Conservation (phyloP, 495 filamentous ascomycete species). For the Gamarada debralockiae region DNA sequence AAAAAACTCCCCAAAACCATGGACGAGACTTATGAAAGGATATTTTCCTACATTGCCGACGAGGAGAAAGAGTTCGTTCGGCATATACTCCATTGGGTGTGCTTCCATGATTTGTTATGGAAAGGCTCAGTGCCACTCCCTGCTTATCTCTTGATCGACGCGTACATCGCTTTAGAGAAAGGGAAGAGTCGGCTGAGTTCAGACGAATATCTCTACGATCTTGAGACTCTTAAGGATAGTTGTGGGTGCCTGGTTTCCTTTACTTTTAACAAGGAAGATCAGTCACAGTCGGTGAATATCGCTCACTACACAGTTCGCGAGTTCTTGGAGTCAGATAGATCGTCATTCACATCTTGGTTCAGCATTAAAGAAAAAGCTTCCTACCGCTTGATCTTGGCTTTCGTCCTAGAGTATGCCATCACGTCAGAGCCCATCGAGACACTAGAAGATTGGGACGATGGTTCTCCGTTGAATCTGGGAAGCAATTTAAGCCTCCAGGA, state of each 20-base stretch:
- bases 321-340: slow-evolving; percentile 3
- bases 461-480: slow-evolving; percentile 1
- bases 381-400: not conserved
- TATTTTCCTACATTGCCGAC: slow-evolving; percentile 13
- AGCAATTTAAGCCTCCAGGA: not conserved
- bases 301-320: slow-evolving; percentile 3
- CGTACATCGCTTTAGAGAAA: slow-evolving; percentile 1
- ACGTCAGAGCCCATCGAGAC: slow-evolving; percentile 1
- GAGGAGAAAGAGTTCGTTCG: not conserved
- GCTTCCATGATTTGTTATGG: slow-evolving; percentile 2
- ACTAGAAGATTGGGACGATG: not conserved
- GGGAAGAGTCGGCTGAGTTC: not conserved
- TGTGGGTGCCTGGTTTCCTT: slow-evolving; percentile 1
- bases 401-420: not conserved
- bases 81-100: not conserved
- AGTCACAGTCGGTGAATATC: not conserved
- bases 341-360: slow-evolving; percentile 1
- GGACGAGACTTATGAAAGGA: slow-evolving; percentile 29
- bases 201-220: not conserved
- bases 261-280: not conserved
- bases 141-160: slow-evolving; percentile 2
- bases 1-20: slow-evolving; percentile 27
- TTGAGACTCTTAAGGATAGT: not conserved
- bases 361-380: not conserved
- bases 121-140: not conserved